These are phyloP conservation scores for Malus hybrid DNA, from an alignment of 331 rosid genomes.

Conservation along the genomic window DNA sequence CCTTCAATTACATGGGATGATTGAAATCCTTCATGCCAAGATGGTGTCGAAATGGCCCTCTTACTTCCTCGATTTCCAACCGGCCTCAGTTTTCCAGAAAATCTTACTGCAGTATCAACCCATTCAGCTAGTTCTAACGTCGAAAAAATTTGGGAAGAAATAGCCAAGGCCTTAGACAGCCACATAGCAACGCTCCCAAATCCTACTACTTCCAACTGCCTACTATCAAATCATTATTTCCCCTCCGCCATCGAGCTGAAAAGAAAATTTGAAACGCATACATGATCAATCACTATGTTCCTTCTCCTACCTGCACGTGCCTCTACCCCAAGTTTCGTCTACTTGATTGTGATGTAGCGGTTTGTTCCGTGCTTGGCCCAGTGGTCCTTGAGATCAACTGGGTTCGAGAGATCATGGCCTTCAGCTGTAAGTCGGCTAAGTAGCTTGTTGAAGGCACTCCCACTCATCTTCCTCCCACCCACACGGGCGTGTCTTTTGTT, in stretches of 20 bases:
- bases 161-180: neutral
- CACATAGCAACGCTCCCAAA: neutral
- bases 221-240: neutral
- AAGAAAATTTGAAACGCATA: neutral
- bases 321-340: constrained; percentile 12
- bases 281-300: neutral
- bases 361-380: constrained; percentile 99
- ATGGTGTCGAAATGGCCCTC: neutral
- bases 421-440: constrained; percentile 89
- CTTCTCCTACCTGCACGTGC: neutral
- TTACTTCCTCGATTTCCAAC: neutral
- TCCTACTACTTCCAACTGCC: constrained; percentile 1
- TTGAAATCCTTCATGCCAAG: neutral
- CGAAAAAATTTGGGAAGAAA: neutral
- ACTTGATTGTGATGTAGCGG: constrained; percentile 88
- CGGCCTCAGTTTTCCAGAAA: neutral
- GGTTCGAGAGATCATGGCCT: constrained; percentile 79
- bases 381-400: constrained; percentile 82
- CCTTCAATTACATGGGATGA: neutral
- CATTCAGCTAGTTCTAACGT: neutral
- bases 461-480: constrained; percentile 96
- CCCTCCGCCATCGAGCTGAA: neutral
- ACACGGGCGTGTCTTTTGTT: constrained; percentile 89
- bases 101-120: neutral
- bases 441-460: constrained; percentile 91